Evolutionary conservation across 2,329 filamentous ascomycete genomes (phyloP).

Genomic region (Cytospora chrysosperma): DNA sequence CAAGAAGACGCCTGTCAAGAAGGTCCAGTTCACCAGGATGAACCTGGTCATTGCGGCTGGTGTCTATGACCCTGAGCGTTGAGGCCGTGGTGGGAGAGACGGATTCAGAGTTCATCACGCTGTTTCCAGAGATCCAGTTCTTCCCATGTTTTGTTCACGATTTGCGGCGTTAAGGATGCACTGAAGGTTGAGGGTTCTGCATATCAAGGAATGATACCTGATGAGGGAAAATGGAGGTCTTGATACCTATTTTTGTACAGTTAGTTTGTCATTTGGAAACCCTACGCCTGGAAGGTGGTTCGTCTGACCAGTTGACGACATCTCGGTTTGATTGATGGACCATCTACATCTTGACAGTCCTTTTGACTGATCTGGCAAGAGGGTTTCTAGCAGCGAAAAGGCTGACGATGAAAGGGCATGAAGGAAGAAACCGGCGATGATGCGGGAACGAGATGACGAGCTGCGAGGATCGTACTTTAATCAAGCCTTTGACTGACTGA

Average conservation of each 20-base stretch:
- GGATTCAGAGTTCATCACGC: neutral
- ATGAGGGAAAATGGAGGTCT: neutral
- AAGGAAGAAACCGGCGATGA: neutral
- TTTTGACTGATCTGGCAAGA: neutral
- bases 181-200: neutral
- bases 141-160: neutral
- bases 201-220: neutral
- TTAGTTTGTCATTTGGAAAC: neutral
- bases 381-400: neutral
- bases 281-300: neutral
- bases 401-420: neutral
- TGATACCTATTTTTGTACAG: neutral
- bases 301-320: neutral
- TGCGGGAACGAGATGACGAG: neutral
- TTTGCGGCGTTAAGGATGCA: neutral
- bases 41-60: constrained; percentile 88
- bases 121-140: neutral
- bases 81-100: constrained; percentile 20
- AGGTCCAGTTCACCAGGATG: constrained; percentile 91
- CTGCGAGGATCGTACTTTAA: neutral
- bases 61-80: constrained; percentile 58
- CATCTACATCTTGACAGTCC: neutral
- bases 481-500: neutral
- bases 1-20: constrained; percentile 93
- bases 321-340: neutral